Base-by-base conservation (phyloP, 805 yeast genomes). In the Nadsonia fulvescens region DNA sequence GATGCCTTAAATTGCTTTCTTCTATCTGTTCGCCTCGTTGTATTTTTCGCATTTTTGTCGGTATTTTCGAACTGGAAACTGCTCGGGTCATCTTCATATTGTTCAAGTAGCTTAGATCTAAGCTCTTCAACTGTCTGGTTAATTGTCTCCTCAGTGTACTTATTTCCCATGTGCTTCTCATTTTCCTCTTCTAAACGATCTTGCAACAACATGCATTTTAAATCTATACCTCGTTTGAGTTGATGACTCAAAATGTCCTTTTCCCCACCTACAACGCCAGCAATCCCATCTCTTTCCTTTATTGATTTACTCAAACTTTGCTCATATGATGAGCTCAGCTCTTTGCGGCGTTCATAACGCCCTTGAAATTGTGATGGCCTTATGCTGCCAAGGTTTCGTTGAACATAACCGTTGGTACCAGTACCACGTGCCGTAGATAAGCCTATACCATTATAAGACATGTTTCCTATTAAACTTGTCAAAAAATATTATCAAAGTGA, bases 381-480 rank as follows among this genome's bases (percentile, higher is more conserved):
- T n/a, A 17, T 6, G n/a, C 30, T 12, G 14, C 46, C 34, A 6
- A 17, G 15, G 24, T 43, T 49, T 24, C 34, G 33, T 34, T 49
- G 51, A 9, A 49, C 32, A 28, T 37, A 40, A 5, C 55, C 54
- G 20, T 42, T 48, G 9, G 55, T 49, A 6, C 47, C 51, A 6
- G 44, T 35, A 4, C 54, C 55, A 7, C 49, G 28, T 3, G 46
- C 42, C 5, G 51, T 43, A 16, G 37, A 18, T 6, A 49, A 38
- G 2, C 54, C 54, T n/a, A 49, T 44, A 9, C 52, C 51, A 36
- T 49, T 49, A 31, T 49, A 49, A 16, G 47, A 43, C 49, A 44
- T 44, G 27, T 15, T 15, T 22, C 11, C 12, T 8, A 20, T 20
- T 20, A 7, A 20, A 20, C n/a, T n/a, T n/a, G n/a, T n/a, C n/a